Percentiles rank a stretch among this genome's conserved stretches.
These are phyloP conservation scores for Lolium rigidum DNA, from an alignment of 176 grass and related monocot genomes.

Conservation along the genomic window DNA sequence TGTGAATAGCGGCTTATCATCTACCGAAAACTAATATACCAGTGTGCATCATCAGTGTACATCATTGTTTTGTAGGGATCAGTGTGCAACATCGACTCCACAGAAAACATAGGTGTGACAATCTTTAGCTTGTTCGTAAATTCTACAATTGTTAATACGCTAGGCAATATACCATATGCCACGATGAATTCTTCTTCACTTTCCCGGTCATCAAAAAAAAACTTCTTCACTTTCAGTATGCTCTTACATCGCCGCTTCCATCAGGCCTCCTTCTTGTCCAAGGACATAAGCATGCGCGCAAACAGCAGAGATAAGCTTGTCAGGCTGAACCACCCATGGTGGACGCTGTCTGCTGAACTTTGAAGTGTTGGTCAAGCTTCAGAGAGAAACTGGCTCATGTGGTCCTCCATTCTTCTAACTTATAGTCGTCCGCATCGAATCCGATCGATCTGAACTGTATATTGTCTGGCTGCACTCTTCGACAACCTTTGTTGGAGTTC, in stretches of 20 bases:
- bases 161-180: too few relatives aligned
- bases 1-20: too few relatives aligned
- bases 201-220: too few relatives aligned
- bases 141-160: too few relatives aligned
- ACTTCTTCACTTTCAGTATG: neutral
- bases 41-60: too few relatives aligned
- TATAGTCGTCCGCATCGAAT: conserved; percentile 48
- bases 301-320: neutral
- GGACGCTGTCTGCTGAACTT: neutral
- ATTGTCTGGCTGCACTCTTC: conserved; percentile 43
- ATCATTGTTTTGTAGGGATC: too few relatives aligned
- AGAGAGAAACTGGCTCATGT: neutral
- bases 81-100: too few relatives aligned
- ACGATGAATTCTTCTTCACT: too few relatives aligned
- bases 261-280: neutral
- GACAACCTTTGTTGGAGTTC: conserved; percentile 69
- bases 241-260: neutral
- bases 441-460: neutral
- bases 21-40: too few relatives aligned
- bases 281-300: neutral
- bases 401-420: conserved; percentile 26
- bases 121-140: too few relatives aligned
- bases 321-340: neutral
- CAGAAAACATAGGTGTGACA: too few relatives aligned
- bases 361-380: neutral